Percentiles rank a stretch among this genome's conserved stretches.
phyloP scores from a whole-genome alignment of 2,329 filamentous ascomycete genomes.

The Tolypocladium tundrense region DNA sequence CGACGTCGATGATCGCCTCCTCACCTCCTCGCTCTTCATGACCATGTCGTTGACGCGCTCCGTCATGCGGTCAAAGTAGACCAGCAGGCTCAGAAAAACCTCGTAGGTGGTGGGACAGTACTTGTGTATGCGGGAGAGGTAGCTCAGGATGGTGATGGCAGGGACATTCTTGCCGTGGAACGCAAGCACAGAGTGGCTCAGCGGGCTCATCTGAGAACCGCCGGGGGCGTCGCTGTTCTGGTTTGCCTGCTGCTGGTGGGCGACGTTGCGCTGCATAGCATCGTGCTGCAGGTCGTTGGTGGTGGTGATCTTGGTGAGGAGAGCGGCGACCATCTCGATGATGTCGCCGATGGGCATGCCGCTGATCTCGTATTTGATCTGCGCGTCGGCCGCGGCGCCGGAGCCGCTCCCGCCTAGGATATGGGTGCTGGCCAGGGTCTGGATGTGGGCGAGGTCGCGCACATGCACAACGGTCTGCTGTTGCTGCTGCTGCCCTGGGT shows the following conservation, averaged over 20 bases:
- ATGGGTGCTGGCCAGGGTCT: slow-evolving; percentile 76
- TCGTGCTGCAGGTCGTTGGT: slow-evolving; percentile 95
- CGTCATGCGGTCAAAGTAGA: slow-evolving; percentile 99
- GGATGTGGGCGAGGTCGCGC: slow-evolving; percentile 82
- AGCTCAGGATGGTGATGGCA: slow-evolving; percentile 93
- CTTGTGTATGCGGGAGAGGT: slow-evolving; percentile 91
- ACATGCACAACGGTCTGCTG: slow-evolving; percentile 59
- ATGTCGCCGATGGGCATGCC: slow-evolving; percentile 95
- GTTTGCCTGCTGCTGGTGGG: slow-evolving; percentile 46
- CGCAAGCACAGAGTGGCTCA: slow-evolving; percentile 65
- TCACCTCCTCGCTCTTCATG: slow-evolving; percentile 52
- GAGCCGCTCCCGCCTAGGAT: slow-evolving; percentile 42
- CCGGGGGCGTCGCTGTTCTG: slow-evolving; percentile 31
- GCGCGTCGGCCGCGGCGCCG: slow-evolving; percentile 39
- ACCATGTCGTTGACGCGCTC: slow-evolving; percentile 83
- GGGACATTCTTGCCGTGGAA: slow-evolving; percentile 98
- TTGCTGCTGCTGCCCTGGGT: slow-evolving; percentile 1
- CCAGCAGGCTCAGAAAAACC: slow-evolving; percentile 86
- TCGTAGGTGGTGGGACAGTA: slow-evolving; percentile 98
- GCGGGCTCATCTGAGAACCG: slow-evolving; percentile 50
- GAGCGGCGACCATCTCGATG: slow-evolving; percentile 96
- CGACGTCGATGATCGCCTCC: slow-evolving; percentile 15
- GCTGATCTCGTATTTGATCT: slow-evolving; percentile 82
- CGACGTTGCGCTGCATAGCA: slow-evolving; percentile 63
- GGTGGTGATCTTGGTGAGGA: slow-evolving; percentile 93